Percentiles rank a stretch among this genome's conserved stretches.
Conservation (phyloP, 2,329 filamentous ascomycete species). For the Epichloe elymi region DNA sequence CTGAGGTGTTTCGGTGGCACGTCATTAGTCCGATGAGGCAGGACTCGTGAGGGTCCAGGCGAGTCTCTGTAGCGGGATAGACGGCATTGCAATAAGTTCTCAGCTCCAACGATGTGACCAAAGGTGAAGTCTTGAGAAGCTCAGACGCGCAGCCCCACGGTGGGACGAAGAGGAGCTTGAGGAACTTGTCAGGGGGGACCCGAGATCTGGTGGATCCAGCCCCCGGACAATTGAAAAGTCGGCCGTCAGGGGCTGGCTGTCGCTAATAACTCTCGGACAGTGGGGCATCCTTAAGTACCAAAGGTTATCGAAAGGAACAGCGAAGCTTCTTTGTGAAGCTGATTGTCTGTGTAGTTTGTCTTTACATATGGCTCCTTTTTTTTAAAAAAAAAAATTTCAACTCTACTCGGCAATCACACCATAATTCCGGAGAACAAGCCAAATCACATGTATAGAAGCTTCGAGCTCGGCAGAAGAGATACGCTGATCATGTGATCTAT, state of each 20-base stretch:
- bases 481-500: not conserved
- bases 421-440: not conserved
- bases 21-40: not conserved
- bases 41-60: not conserved
- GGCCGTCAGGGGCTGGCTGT: not conserved
- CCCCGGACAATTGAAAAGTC: not conserved
- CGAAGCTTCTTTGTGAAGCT: too few relatives aligned
- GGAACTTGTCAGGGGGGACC: not conserved
- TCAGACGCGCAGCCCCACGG: not conserved
- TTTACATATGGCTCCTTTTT: too few relatives aligned
- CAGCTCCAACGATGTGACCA: not conserved
- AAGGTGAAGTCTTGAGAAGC: not conserved
- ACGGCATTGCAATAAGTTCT: not conserved
- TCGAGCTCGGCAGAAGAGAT: not conserved
- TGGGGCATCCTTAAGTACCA: not conserved
- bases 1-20: not conserved
- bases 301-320: not conserved
- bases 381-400: too few relatives aligned
- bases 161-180: not conserved
- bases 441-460: too few relatives aligned
- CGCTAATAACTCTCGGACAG: not conserved
- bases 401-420: not conserved
- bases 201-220: conserved; percentile 3
- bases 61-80: not conserved
- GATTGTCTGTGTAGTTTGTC: not conserved